phyloP scores from a whole-genome alignment of 805 yeast species.

The Lipomyces japonicus region DNA sequence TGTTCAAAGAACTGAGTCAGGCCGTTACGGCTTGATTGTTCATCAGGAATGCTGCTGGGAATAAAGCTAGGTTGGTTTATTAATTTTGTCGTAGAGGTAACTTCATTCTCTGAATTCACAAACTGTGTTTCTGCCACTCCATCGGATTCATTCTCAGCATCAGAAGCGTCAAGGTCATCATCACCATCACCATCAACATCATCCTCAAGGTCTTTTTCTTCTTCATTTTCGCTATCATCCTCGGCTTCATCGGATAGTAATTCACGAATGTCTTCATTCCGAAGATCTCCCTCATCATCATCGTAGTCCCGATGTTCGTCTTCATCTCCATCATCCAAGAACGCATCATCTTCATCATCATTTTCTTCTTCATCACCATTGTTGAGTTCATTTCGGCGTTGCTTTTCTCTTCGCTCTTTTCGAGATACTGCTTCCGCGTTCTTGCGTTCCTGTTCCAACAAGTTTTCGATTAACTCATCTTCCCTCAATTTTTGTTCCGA shows the following conservation, averaged over 20 bases:
- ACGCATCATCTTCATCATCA: background rate
- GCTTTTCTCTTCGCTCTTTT: background rate
- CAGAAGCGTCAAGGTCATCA: background rate
- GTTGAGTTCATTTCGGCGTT: background rate
- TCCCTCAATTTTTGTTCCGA: slow-evolving; percentile 21
- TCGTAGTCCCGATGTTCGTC: background rate
- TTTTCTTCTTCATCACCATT: background rate
- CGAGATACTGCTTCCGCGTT: background rate
- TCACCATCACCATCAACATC: background rate
- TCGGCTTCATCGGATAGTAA: background rate
- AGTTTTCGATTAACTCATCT: slow-evolving; percentile 1
- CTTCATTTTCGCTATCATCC: background rate
- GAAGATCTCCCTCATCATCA: background rate
- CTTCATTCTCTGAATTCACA: too few relatives aligned
- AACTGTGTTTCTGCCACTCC: background rate
- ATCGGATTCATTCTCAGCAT: background rate
- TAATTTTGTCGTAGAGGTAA: too few relatives aligned
- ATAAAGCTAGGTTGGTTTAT: background rate
- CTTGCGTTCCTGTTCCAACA: background rate
- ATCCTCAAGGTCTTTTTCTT: background rate
- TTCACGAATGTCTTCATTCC: background rate
- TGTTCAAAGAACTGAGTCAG: background rate
- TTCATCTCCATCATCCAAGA: background rate
- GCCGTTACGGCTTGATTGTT: background rate
- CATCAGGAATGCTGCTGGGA: background rate